A percentile compares a stretch with the other conserved stretches of the same genome.
Conservation (phyloP, 2,329 filamentous ascomycete species). For the Xylariaceae sp. region DNA sequence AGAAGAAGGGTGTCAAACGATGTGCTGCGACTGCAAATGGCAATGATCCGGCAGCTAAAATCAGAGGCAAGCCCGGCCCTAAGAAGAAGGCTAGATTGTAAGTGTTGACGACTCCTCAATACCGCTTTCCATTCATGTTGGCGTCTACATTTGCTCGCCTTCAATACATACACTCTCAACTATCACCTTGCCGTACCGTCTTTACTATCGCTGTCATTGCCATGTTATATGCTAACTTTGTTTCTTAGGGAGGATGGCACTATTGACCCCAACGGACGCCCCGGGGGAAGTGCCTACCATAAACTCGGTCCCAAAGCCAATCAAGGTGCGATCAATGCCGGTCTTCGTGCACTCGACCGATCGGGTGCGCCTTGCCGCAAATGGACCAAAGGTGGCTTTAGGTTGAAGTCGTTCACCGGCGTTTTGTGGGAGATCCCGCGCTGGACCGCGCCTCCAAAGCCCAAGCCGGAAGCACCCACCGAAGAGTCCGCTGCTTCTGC, state of each 20-base stretch:
- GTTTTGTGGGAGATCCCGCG: constrained; percentile 35
- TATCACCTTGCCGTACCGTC: background rate
- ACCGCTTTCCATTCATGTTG: background rate
- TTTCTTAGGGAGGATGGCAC: constrained; percentile 64
- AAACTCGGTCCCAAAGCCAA: constrained; percentile 97
- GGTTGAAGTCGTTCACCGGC: constrained; percentile 81
- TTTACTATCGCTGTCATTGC: background rate
- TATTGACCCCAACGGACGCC: constrained; percentile 62
- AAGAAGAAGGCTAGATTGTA: constrained; percentile 97
- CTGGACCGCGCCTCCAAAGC: constrained; percentile 66
- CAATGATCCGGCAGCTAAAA: constrained; percentile 64
- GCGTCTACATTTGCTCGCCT: background rate
- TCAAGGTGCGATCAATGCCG: constrained; percentile 95
- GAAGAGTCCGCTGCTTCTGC: constrained; percentile 55
- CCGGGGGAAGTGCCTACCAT: constrained; percentile 63
- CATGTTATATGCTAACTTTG: constrained; percentile 14
- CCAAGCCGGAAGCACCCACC: constrained; percentile 52
- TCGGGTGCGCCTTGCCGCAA: constrained; percentile 90
- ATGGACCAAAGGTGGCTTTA: constrained; percentile 85
- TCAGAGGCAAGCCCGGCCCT: constrained; percentile 86
- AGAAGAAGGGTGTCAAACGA: constrained; percentile 79
- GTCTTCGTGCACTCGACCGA: constrained; percentile 90
- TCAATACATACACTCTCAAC: background rate
- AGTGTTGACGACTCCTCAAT: constrained; percentile 50
- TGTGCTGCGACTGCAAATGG: constrained; percentile 70